Evolutionary conservation across 179 eudicot species (phyloP).

Genomic region (Nepenthes alata): DNA sequence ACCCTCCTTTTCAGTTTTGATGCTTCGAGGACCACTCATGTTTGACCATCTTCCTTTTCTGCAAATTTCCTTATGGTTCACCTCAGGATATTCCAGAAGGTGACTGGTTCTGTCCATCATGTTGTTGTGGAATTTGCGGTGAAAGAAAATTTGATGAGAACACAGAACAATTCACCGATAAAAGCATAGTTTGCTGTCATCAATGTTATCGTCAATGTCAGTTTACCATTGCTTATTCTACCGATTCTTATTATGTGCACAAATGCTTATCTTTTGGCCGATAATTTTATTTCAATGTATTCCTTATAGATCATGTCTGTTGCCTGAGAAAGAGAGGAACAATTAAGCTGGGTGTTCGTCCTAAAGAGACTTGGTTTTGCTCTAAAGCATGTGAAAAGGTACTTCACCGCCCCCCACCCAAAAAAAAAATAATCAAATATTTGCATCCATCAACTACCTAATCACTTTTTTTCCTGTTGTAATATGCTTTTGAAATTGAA

Average conservation of each 20-base stretch:
- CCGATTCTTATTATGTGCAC: background rate
- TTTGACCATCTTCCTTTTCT: background rate
- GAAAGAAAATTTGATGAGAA: too few species aligned
- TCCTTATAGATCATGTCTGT: conserved; percentile 52
- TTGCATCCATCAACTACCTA: background rate
- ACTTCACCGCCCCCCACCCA: conserved; percentile 7
- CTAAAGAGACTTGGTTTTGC: conserved; percentile 68
- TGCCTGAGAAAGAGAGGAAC: conserved; percentile 41
- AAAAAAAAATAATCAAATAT: background rate
- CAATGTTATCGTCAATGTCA: conserved; percentile 82
- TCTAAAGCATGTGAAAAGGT: conserved; percentile 61
- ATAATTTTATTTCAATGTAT: background rate
- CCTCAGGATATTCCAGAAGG: conserved; percentile 74
- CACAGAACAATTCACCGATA: conserved; percentile 15
- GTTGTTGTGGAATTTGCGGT: conserved; percentile 79
- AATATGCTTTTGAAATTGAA: too few species aligned
- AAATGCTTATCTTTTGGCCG: background rate
- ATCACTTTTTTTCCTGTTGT: too few species aligned
- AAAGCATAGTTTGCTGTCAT: conserved; percentile 33
- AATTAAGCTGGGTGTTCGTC: conserved; percentile 10
- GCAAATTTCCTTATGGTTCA: background rate
- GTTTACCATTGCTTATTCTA: conserved; percentile 13
- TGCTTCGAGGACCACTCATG: background rate
- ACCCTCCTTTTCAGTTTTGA: conserved; percentile 6
- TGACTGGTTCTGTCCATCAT: conserved; percentile 92